These are phyloP conservation scores for Trichosporon ovoides DNA, from an alignment of 1,284 basidiomycete species.

Conservation along the genomic window DNA sequence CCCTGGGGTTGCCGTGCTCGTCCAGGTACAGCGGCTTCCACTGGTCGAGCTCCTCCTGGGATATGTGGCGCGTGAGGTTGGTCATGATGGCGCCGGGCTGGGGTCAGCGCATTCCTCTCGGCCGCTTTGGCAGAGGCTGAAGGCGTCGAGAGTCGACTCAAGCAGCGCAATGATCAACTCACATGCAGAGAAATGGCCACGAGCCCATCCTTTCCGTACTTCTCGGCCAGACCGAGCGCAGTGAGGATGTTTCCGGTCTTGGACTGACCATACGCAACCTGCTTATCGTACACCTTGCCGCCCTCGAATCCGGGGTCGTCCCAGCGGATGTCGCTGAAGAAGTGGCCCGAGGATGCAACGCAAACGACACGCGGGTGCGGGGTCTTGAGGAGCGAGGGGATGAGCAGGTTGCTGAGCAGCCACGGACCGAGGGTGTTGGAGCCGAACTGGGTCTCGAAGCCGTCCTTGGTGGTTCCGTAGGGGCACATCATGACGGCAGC, in stretches of 20 bases:
- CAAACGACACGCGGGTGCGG: slow-evolving; percentile 18
- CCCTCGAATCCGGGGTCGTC: slow-evolving; percentile 15
- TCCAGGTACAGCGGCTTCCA: neutral
- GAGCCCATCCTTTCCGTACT: slow-evolving; percentile 9
- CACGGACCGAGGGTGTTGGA: slow-evolving; percentile 35
- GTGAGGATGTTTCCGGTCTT: slow-evolving; percentile 23
- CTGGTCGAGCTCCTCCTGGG: neutral
- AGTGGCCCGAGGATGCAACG: slow-evolving; percentile 16
- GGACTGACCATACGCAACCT: slow-evolving; percentile 17
- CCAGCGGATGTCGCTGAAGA: slow-evolving; percentile 12
- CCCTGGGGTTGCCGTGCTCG: slow-evolving; percentile 6
- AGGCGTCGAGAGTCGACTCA: no score
- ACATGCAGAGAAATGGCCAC: slow-evolving; percentile 12
- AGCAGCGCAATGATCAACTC: neutral
- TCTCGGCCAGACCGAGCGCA: slow-evolving; percentile 12
- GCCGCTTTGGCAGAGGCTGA: no score
- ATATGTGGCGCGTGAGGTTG: slow-evolving; percentile 8
- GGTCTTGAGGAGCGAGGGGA: slow-evolving; percentile 11
- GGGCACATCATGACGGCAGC: slow-evolving; percentile 29
- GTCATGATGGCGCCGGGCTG: slow-evolving; percentile 10
- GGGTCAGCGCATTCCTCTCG: neutral
- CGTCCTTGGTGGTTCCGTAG: slow-evolving; percentile 24
- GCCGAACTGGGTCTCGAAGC: slow-evolving; percentile 33
- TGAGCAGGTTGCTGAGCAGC: slow-evolving; percentile 27
- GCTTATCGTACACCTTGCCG: slow-evolving; percentile 15